Evolutionary conservation across 2,329 filamentous ascomycete genomes (phyloP).

Genomic region (Colletotrichum sp.): DNA sequence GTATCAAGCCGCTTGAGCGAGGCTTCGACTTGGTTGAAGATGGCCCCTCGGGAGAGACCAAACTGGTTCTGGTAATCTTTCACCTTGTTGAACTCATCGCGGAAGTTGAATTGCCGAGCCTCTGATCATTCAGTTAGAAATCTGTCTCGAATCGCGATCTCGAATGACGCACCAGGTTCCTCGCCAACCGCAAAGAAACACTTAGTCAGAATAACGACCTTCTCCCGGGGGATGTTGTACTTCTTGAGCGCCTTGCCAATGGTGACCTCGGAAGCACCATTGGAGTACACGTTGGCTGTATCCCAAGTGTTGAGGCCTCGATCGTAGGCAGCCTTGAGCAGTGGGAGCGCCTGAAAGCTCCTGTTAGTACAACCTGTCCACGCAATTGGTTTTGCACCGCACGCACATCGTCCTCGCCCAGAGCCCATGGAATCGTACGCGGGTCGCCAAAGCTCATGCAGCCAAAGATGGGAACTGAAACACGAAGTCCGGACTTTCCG

Average conservation of each 20-base stretch:
- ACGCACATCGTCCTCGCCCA: constrained; percentile 55
- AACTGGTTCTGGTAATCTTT: constrained; percentile 33
- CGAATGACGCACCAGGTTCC: constrained; percentile 35
- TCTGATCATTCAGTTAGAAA: not conserved
- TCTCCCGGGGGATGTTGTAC: constrained; percentile 60
- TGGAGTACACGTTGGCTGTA: constrained; percentile 60
- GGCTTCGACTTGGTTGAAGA: constrained; percentile 69
- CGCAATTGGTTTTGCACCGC: not conserved
- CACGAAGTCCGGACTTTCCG: constrained; percentile 65
- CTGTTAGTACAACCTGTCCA: not conserved
- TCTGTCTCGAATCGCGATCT: not conserved
- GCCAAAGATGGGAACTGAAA: constrained; percentile 69
- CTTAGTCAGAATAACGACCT: constrained; percentile 64
- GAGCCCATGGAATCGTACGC: constrained; percentile 58
- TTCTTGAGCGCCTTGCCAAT: constrained; percentile 65
- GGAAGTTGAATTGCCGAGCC: constrained; percentile 26
- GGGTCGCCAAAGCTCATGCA: constrained; percentile 66
- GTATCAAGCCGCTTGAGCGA: constrained; percentile 60
- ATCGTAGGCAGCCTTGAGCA: constrained; percentile 69
- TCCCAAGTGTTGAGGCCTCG: constrained; percentile 66
- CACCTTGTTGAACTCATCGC: constrained; percentile 20
- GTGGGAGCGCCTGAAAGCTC: constrained; percentile 48
- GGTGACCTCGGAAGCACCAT: constrained; percentile 58
- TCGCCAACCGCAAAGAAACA: constrained; percentile 55
- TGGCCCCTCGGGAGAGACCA: constrained; percentile 67